Base-by-base conservation (phyloP, 352 stramenopile species). In the Thalassiosira sp. region DNA sequence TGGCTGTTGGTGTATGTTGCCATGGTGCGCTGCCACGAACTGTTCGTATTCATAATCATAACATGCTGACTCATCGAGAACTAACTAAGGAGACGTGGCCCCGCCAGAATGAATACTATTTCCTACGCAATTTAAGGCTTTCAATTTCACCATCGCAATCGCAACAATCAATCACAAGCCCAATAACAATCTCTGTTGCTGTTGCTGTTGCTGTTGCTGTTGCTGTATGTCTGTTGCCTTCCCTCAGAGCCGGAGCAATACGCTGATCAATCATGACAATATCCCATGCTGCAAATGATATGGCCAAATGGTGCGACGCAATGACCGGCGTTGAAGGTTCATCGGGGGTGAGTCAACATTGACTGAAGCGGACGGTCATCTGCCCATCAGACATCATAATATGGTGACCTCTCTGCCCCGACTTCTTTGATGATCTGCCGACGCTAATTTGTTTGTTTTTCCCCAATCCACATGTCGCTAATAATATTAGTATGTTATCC, bases 261-360 rank as follows among this genome's bases (percentile, higher is more conserved):
- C n/a, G n/a, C n/a, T n/a, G n/a, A n/a, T n/a, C n/a, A n/a, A 62
- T 22, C 22, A 81, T 81, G 72, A 67, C 63, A 28, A 20, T 81
- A 61, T 75, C 64, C 24, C 72, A 81, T n/a, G 72, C 64, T 15
- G 72, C 72, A 1, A 70, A 75, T 52, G 64, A 75, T 37, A 61
- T 81, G 64, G 72, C 63, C 25, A 62, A 81, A 67, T 81, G 40
- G 48, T 81, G 72, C 48, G 72, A 81, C 27, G 31, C 56, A 28
- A 71, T 72, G 13, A 81, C 64, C 25, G 72, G 72, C 25, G 49
- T 75, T 31, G 57, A 75, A 64, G 72, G 72, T 37, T 75, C 57
- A 46, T 75, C 57, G 10, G 64, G 63, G 48, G 72, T 81, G 42
- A 81, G 72, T 81, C 22, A 22, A 3, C 22, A n/a, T 24, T 33